These are phyloP conservation scores for Arachis hypogaea DNA, from an alignment of 306 rosid genomes.

Conservation along the genomic window DNA sequence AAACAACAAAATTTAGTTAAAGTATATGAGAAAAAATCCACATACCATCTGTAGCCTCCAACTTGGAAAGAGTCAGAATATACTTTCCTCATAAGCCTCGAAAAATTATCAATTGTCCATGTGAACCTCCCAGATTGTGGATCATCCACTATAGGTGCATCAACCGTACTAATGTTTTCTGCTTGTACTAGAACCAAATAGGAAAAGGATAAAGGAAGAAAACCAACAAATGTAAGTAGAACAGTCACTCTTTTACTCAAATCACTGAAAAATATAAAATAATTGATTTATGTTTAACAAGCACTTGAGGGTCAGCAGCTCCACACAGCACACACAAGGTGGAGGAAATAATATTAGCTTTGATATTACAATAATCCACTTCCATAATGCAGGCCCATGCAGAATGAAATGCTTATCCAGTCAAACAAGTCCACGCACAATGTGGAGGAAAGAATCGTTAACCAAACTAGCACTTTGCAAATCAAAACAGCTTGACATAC, in stretches of 20 bases:
- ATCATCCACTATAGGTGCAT: slow-evolving; percentile 60
- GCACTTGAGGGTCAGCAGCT: background rate
- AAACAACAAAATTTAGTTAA: background rate
- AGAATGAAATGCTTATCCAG: background rate
- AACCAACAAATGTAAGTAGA: slow-evolving; percentile 1
- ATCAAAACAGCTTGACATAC: slow-evolving; percentile 8
- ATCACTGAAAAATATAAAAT: background rate
- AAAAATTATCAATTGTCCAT: slow-evolving; percentile 70
- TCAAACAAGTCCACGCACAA: background rate
- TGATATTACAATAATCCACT: slow-evolving; percentile 19
- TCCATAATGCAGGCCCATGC: background rate
- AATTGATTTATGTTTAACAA: background rate
- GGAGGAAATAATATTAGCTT: background rate
- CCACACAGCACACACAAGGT: background rate
- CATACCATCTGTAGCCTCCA: slow-evolving; percentile 67
- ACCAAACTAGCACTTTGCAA: background rate
- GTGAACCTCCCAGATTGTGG: slow-evolving; percentile 67
- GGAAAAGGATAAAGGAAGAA: background rate
- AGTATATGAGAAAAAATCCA: slow-evolving; percentile 7
- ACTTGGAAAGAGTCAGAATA: slow-evolving; percentile 64
- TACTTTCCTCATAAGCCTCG: slow-evolving; percentile 61
- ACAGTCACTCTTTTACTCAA: background rate
- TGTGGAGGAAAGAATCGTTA: background rate
- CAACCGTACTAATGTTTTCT: slow-evolving; percentile 22
- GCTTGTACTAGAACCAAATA: slow-evolving; percentile 17